Conservation (phyloP, 306 rosid species). For the Quercus aquifolioides region DNA sequence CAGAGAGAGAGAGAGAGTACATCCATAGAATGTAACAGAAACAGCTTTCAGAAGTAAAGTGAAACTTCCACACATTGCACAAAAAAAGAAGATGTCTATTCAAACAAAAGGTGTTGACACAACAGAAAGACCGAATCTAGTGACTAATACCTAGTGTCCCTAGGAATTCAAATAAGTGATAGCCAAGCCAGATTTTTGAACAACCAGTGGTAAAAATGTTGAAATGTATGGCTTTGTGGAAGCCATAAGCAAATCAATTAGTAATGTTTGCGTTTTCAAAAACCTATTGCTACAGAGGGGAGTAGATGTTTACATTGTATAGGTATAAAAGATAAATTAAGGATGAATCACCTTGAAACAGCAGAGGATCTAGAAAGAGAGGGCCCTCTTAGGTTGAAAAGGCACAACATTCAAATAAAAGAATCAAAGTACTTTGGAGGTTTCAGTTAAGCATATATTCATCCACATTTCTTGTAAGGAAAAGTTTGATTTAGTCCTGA, state of each 20-base stretch:
- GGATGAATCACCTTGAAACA: background rate
- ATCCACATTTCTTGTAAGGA: constrained; percentile 1
- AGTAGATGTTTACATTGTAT: background rate
- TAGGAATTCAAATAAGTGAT: background rate
- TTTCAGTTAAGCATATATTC: background rate
- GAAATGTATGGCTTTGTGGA: background rate
- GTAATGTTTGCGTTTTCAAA: background rate
- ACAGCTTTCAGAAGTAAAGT: background rate
- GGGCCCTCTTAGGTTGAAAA: no score
- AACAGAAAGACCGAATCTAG: no score
- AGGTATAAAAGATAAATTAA: background rate
- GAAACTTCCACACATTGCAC: background rate
- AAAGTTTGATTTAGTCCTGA: background rate
- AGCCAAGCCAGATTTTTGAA: background rate
- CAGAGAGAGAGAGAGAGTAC: no score
- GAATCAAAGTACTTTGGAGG: background rate
- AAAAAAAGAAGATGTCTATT: no score
- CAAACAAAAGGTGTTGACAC: no score
- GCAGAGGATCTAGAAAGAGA: background rate
- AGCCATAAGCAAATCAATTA: background rate
- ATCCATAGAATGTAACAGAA: background rate
- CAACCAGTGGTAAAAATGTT: background rate
- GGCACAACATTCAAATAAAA: no score
- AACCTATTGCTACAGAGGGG: background rate
- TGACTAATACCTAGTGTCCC: background rate